Base-by-base conservation (phyloP, 31 red algal species). In the Odonthalia washingtoniensis region DNA sequence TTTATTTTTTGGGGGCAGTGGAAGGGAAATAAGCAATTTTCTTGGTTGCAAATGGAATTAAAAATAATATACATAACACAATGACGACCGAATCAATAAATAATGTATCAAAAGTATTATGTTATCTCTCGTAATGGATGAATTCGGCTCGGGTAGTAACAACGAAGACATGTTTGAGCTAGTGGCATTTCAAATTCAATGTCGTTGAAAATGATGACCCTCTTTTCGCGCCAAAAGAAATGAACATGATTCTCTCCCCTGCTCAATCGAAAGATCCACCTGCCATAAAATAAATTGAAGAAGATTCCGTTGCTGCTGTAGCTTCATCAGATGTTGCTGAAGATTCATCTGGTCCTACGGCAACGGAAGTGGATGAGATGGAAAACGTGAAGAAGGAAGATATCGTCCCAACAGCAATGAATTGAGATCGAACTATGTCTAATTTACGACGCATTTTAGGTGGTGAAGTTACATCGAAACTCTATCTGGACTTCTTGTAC, bases 151-250 rank as follows among this genome's bases (percentile, higher is more conserved):
- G 42, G 84, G 78, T 1, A 81, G 73, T 61, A 78, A 94, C 28
- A 89, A 85, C 65, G 85, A 86, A 49, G 41, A 52, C n/a, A 44
- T 82, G 36, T 36, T 81, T 9, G 88, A 94, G 46, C 41, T 94
- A 31, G 78, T 80, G 60, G 94, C 94, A 49, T 41, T 94, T 53
- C 96, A 98, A 74, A 98, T 96, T 98, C 75, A 87, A 98, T 43
- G 80, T 98, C 72, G 90, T 90, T 33, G 96, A 98, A 62, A 93
- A 94, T 39, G 96, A 98, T 78, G 85, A 77, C 14, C 96, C 93
- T 1, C 77, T 86, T 49, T 95, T 98, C 76, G 84, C 85, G 4
- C 45, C 78, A 46, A 62, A 84, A 35, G 83, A 93, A 18, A 61
- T 87, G n/a, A 66, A 87, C 28, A 30, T 93, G 70, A 65, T 93